These are phyloP conservation scores for Scytalidium sp. DNA, from an alignment of 2,329 filamentous ascomycete genomes.

Conservation along the genomic window DNA sequence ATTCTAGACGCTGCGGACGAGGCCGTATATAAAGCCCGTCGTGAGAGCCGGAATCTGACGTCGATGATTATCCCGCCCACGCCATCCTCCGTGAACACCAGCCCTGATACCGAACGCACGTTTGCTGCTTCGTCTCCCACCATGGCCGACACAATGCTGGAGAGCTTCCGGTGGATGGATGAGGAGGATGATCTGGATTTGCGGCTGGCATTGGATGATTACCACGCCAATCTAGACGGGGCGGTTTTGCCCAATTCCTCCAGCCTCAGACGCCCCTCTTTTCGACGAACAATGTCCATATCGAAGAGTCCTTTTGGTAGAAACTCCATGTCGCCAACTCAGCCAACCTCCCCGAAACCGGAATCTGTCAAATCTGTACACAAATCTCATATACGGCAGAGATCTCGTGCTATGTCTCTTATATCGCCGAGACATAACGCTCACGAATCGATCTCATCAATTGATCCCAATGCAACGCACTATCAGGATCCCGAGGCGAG, in stretches of 20 bases:
- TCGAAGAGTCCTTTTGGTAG: conserved; percentile 62
- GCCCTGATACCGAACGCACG: conserved; percentile 11
- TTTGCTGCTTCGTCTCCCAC: conserved; percentile 11
- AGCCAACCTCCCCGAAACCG: conserved; percentile 27
- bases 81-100: conserved; percentile 20
- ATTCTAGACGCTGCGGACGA: conserved; percentile 58
- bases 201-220: conserved; percentile 65
- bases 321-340: conserved; percentile 41
- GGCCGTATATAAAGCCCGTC: conserved; percentile 47
- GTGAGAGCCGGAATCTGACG: conserved; percentile 33
- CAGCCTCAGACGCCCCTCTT: conserved; percentile 54
- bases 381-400: conserved; percentile 31
- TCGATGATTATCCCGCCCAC: conserved; percentile 26
- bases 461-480: conserved; percentile 73
- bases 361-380: conserved; percentile 15
- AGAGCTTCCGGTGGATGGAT: conserved; percentile 72
- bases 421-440: conserved; percentile 43
- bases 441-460: conserved; percentile 43
- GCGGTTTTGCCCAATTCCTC: conserved; percentile 42
- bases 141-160: conserved; percentile 43
- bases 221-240: conserved; percentile 60
- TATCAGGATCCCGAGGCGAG: conserved; percentile 90
- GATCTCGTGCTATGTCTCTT: conserved; percentile 53
- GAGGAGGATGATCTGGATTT: conserved; percentile 69
- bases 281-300: conserved; percentile 70